These are phyloP conservation scores for Zymoseptoria brevis DNA, from an alignment of 2,329 filamentous ascomycete species.

Conservation along the genomic window DNA sequence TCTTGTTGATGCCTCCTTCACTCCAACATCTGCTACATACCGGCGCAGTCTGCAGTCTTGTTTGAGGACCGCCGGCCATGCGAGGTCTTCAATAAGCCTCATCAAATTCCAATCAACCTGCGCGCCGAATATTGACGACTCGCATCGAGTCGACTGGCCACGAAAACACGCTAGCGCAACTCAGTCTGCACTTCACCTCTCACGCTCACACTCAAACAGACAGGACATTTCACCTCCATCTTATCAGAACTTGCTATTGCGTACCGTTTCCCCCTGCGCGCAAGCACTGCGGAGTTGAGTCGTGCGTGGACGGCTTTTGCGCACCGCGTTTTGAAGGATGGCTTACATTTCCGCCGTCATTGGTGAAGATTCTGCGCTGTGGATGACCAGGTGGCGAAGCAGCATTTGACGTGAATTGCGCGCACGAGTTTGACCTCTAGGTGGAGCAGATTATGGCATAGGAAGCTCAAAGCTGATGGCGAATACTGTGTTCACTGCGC, in stretches of 20 bases:
- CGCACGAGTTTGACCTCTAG: neutral
- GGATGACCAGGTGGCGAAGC: neutral
- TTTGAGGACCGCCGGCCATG: no score
- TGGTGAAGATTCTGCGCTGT: neutral
- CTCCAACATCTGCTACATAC: neutral
- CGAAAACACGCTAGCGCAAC: neutral
- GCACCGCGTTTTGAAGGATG: neutral
- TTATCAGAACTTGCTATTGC: neutral
- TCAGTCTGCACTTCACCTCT: neutral
- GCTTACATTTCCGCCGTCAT: neutral
- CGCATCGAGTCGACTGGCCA: neutral
- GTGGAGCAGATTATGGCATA: neutral
- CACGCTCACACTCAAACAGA: neutral
- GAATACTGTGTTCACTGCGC: neutral
- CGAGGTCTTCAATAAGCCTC: neutral
- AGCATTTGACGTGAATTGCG: neutral
- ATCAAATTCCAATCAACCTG: neutral
- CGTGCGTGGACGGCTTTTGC: neutral
- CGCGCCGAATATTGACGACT: neutral
- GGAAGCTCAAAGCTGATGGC: neutral
- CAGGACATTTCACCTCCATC: neutral
- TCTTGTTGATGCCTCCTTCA: no score
- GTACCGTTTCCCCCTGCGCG: neutral
- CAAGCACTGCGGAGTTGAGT: neutral
- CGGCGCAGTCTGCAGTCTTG: neutral